phyloP scores from a whole-genome alignment of 73 alveolate species.

The Paramecium sonneborni region DNA sequence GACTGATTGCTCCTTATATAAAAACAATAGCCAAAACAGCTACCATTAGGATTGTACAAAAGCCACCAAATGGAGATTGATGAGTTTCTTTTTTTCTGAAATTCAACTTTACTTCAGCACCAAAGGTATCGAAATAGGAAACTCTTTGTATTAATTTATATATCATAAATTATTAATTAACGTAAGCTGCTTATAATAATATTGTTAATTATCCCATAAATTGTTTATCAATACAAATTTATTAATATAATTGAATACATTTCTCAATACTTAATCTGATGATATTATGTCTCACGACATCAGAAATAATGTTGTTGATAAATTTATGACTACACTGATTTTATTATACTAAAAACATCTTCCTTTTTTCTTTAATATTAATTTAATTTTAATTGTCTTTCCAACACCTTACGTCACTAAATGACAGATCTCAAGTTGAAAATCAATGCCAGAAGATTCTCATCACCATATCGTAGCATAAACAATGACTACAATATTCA shows the following conservation, averaged over 20 bases:
- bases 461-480: not conserved
- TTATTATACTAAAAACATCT: not conserved
- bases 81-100: not conserved
- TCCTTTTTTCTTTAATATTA: not conserved
- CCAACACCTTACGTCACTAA: not conserved
- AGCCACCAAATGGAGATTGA: slow-evolving; percentile 37
- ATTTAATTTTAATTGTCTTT: not conserved
- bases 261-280: not conserved
- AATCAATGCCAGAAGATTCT: not conserved
- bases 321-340: not conserved
- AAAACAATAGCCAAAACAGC: not conserved
- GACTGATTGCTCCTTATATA: not conserved
- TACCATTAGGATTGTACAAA: not conserved
- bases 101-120: slow-evolving; percentile 40
- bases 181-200: not conserved
- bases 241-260: not conserved
- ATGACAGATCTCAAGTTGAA: not conserved
- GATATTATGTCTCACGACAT: slow-evolving; percentile 44
- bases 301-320: slow-evolving; percentile 16
- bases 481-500: not conserved
- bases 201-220: not conserved
- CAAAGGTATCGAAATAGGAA: slow-evolving; percentile 32
- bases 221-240: not conserved
- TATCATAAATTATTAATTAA: slow-evolving; percentile 1
- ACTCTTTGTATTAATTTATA: not conserved